A percentile compares a stretch with the other conserved stretches of the same genome.
Conservation (phyloP, 2,329 filamentous ascomycete species). For the Scorias spongiosa region DNA sequence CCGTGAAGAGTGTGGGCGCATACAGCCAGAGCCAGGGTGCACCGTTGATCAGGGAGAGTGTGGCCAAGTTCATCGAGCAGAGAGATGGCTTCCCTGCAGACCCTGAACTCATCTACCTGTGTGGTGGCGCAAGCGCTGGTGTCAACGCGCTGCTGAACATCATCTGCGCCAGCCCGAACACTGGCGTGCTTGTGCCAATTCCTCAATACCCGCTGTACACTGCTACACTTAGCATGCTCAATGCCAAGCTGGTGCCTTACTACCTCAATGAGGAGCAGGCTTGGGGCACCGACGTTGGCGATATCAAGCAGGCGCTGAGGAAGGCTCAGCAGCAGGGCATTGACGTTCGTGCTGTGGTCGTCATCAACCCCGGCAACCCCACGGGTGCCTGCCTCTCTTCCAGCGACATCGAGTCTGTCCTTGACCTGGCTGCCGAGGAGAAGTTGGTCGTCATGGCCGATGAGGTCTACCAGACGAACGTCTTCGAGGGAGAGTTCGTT, state of each 20-base stretch:
- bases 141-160: conserved; percentile 87
- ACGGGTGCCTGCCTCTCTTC: conserved; percentile 75
- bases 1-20: conserved; percentile 82
- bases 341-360: conserved; percentile 82
- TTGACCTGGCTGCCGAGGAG: conserved; percentile 74
- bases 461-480: conserved; percentile 98
- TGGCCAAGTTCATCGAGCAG: conserved; percentile 87
- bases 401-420: conserved; percentile 66
- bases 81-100: conserved; percentile 72
- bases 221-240: conserved; percentile 70
- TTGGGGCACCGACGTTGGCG: conserved; percentile 78
- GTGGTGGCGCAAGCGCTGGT: conserved; percentile 78
- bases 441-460: conserved; percentile 83
- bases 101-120: conserved; percentile 73
- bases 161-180: conserved; percentile 62
- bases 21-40: conserved; percentile 92
- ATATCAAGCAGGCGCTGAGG: conserved; percentile 57
- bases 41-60: conserved; percentile 70
- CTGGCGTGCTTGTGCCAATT: conserved; percentile 83
- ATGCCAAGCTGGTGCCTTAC: conserved; percentile 83
- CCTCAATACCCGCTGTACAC: conserved; percentile 98
- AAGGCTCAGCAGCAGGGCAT: conserved; percentile 62
- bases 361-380: conserved; percentile 98
- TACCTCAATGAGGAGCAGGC: conserved; percentile 72
- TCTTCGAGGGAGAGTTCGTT: conserved; percentile 86